Evolutionary conservation across 306 rosid species (phyloP).

Genomic region (Dalbergia cochinchinensis): DNA sequence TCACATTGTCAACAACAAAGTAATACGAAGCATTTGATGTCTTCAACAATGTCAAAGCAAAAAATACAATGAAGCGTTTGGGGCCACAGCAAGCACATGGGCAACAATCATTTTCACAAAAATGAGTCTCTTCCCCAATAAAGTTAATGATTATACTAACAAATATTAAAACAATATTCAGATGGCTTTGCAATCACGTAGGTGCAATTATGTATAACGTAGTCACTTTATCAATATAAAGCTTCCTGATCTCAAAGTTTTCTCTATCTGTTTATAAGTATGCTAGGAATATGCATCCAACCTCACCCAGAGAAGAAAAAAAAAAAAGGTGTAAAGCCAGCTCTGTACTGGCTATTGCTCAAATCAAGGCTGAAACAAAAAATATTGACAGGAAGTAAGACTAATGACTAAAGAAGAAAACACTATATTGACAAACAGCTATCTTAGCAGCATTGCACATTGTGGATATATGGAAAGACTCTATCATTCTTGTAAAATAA

Average conservation of each 20-base stretch:
- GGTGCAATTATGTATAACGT: constrained; percentile 17
- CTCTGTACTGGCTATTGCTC: constrained; percentile 27
- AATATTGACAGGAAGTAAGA: constrained; percentile 41
- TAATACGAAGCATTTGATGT: neutral
- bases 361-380: constrained; percentile 27
- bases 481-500: constrained; percentile 75
- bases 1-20: neutral
- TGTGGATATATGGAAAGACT: constrained; percentile 31
- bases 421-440: constrained; percentile 38
- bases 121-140: neutral
- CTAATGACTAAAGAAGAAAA: constrained; percentile 18
- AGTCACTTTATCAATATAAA: neutral
- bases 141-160: neutral
- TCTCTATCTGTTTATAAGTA: neutral
- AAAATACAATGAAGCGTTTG: neutral
- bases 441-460: constrained; percentile 49
- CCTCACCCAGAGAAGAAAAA: neutral
- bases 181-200: neutral
- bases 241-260: neutral
- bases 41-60: constrained; percentile 21
- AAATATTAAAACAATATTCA: neutral
- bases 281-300: constrained; percentile 13
- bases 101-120: neutral
- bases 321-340: neutral
- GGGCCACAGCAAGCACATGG: neutral